Evolutionary conservation across 345 rosid genomes (phyloP), one percentile per base, ranked within the genome.

Genomic region (Salix koriyanagi): DNA sequence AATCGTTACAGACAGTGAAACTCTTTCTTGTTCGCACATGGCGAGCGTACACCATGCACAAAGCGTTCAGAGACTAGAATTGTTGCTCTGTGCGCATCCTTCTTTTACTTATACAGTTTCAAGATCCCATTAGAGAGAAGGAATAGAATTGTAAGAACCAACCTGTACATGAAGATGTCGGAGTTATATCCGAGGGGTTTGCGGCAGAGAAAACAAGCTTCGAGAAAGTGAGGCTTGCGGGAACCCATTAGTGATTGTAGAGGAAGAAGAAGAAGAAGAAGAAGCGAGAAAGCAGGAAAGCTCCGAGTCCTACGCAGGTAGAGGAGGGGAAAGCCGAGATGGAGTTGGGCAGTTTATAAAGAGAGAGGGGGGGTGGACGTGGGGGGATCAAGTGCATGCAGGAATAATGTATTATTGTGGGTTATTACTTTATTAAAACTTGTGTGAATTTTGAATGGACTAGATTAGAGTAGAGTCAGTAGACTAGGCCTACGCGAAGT

Each of bases 151-250:
- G 1, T 4, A 39, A 56, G 16, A 74, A 36, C 83, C 61, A 71
- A 91, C 98, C 96, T 90, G 89, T 94, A 94, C 98, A 92, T 94
- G 91, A 87, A 94, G 76, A 94, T 92, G 70, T 94, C 94, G 16
- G 91, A 78, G 81, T 94, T 85, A 39, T 50, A 76, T 6, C 88
- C 89, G 5, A 94, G 91, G 0, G 89, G 85, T 83, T 88, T 91
- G 65, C 81, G 75, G 77, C 98, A 94, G 60, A 90, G 91, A 83
- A 84, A 86, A 74, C 97, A 94, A 0, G 90, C 85, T 48, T 90
- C 89, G 1, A 92, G 94, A 75, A 90, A 94, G 81, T 92, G 90
- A 25, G 90, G 78, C 85, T 89, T 86, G 32, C 76, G 65, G 46
- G 28, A 76, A 21, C 77, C 85, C 15, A 34, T 34, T 8, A 23